Evolutionary conservation across 202 grass and related monocot species (phyloP), one percentile per base, ranked within the genome.

Genomic region (Panicum virgatum): DNA sequence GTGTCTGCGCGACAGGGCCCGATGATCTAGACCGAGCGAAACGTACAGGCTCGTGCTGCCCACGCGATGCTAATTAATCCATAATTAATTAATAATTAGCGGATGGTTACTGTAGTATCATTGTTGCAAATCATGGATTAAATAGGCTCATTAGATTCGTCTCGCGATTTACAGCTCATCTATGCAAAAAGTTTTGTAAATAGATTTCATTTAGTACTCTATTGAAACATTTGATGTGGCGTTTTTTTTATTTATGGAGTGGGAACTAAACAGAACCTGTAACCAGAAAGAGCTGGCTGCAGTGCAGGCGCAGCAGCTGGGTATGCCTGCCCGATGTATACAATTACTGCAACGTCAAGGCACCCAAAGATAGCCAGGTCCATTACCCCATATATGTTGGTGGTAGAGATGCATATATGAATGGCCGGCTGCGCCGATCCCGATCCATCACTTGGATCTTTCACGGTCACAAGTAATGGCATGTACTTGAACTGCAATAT

Each of bases 61-160:
- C 73, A 76, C 44, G 56, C 73, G 23, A 61, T 9, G 20, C 19
- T 74, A n/a, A n/a, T n/a, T n/a, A n/a, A n/a, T n/a, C n/a, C n/a
- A n/a, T n/a, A n/a, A n/a, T n/a, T n/a, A n/a, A n/a, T n/a, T n/a
- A n/a, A n/a, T n/a, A n/a, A n/a, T n/a, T n/a, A n/a, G n/a, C n/a
- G n/a, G n/a, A n/a, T n/a, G n/a, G n/a, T n/a, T n/a, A n/a, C n/a
- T n/a, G n/a, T n/a, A n/a, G n/a, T n/a, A n/a, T n/a, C n/a, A n/a
- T n/a, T n/a, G n/a, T n/a, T n/a, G n/a, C n/a, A n/a, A n/a, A n/a
- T n/a, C n/a, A n/a, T n/a, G n/a, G n/a, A n/a, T n/a, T n/a, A n/a
- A n/a, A n/a, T n/a, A n/a, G n/a, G n/a, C n/a, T n/a, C n/a, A n/a
- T n/a, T n/a, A n/a, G n/a, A n/a, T n/a, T n/a, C n/a, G n/a, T n/a